Evolutionary conservation across 805 yeast genomes (phyloP).

Genomic region (Sugiyamaella marilandica): DNA sequence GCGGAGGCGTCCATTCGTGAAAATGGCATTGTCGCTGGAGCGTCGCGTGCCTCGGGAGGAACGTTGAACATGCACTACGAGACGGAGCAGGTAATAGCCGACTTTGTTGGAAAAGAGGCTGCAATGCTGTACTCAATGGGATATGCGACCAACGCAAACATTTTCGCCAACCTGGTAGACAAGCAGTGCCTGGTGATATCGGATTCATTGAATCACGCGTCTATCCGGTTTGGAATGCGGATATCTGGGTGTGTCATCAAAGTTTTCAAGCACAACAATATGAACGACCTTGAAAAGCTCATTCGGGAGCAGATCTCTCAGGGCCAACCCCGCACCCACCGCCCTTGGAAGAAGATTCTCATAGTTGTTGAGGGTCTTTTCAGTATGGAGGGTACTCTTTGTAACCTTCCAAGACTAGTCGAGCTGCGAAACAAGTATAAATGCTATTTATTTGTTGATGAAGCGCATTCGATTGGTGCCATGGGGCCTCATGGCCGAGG

Average conservation of each 20-base stretch:
- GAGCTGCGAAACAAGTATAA: constrained; percentile 78
- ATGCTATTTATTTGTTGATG: constrained; percentile 88
- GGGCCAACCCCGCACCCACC: constrained; percentile 91
- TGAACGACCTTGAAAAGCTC: constrained; percentile 69
- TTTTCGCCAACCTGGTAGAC: constrained; percentile 79
- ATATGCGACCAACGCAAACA: constrained; percentile 87
- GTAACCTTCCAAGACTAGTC: constrained; percentile 71
- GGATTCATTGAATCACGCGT: constrained; percentile 92
- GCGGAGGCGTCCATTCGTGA: constrained; percentile 59
- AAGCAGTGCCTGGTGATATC: constrained; percentile 85
- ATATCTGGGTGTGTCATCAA: constrained; percentile 89
- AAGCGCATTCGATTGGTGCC: constrained; percentile 99
- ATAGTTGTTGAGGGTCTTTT: constrained; percentile 90
- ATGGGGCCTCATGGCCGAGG: constrained; percentile 93
- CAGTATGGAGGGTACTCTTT: constrained; percentile 72
- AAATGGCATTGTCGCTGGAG: constrained; percentile 74
- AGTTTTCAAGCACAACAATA: constrained; percentile 88
- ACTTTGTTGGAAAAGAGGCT: constrained; percentile 87
- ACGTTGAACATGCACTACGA: constrained; percentile 66
- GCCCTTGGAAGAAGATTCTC: constrained; percentile 83
- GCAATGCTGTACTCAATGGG: constrained; percentile 89
- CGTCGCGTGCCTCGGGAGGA: constrained; percentile 72
- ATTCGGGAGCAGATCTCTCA: constrained; percentile 81
- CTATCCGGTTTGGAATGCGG: constrained; percentile 92
- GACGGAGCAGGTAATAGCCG: constrained; percentile 75